These are phyloP conservation scores for Arctostaphylos glauca DNA, from an alignment of 148 eudicot species.

Conservation along the genomic window DNA sequence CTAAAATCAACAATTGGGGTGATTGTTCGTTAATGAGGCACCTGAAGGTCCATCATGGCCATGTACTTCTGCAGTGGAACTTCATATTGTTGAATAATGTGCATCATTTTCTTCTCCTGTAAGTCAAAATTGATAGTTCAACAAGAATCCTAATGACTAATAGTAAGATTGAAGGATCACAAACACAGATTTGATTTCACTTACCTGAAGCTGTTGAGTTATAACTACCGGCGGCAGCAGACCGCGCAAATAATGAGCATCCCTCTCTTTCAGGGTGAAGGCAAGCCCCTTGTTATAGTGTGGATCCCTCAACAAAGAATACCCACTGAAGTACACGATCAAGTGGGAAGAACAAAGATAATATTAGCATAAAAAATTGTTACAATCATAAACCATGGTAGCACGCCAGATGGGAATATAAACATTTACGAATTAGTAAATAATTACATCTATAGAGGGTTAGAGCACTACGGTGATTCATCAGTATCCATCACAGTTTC, in stretches of 20 bases:
- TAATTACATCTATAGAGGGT: background rate
- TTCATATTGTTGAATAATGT: conserved; percentile 70
- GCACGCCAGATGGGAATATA: background rate
- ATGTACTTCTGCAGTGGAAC: conserved; percentile 86
- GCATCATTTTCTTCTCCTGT: conserved; percentile 82
- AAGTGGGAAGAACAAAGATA: background rate
- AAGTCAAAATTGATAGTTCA: background rate
- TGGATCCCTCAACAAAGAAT: conserved; percentile 77
- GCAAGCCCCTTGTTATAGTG: conserved; percentile 87
- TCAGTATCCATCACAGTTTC: background rate
- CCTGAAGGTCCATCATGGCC: conserved; percentile 96
- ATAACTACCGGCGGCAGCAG: conserved; percentile 72
- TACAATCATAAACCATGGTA: background rate
- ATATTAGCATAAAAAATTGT: background rate
- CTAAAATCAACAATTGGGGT: background rate
- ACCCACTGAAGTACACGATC: conserved; percentile 21
- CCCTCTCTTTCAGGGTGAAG: conserved; percentile 80
- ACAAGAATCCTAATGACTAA: background rate
- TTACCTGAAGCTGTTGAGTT: conserved; percentile 79
- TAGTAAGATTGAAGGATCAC: background rate
- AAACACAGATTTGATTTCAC: background rate
- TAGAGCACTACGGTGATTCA: background rate
- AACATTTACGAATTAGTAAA: background rate
- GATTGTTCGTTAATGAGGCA: conserved; percentile 18
- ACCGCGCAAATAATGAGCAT: conserved; percentile 84